Conservation (phyloP, 306 rosid species). For the Trifolium repens region DNA sequence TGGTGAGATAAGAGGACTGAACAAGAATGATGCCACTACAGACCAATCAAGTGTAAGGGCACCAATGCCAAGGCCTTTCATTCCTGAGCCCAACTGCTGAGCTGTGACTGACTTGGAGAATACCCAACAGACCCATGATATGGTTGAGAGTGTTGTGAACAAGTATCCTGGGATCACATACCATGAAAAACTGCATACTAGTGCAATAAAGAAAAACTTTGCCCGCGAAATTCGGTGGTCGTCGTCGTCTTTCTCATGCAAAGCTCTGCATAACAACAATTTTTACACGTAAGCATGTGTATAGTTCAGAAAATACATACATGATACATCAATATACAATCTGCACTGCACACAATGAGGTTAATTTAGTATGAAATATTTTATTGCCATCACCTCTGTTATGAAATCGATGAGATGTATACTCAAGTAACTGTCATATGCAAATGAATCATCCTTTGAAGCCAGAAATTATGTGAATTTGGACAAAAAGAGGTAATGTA, state of each 20-base stretch:
- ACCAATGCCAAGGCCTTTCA: conserved; percentile 82
- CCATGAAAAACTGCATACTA: conserved; percentile 75
- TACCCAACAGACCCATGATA: conserved; percentile 84
- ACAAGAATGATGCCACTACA: conserved; percentile 73
- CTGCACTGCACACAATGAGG: neutral
- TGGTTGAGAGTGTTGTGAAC: conserved; percentile 74
- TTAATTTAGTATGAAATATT: conserved; percentile 16
- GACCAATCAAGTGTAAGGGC: conserved; percentile 79
- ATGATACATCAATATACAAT: conserved; percentile 12
- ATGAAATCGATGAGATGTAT: conserved; percentile 10
- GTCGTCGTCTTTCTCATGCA: conserved; percentile 79
- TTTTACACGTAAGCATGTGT: neutral
- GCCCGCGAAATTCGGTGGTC: conserved; percentile 52
- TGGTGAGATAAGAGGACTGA: conserved; percentile 79
- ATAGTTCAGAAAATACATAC: neutral
- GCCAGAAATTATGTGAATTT: neutral
- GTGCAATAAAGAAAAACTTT: conserved; percentile 74
- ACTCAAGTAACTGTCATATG: neutral
- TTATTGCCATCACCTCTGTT: conserved; percentile 9
- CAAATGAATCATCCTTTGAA: conserved; percentile 8
- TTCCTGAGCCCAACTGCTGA: conserved; percentile 83
- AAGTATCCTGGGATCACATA: conserved; percentile 72
- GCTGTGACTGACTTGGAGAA: conserved; percentile 83
- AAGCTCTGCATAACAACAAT: conserved; percentile 57
- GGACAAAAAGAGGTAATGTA: neutral